Evolutionary conservation across 257 asterid genomes (phyloP).

Genomic region (Solanum clarkiae): DNA sequence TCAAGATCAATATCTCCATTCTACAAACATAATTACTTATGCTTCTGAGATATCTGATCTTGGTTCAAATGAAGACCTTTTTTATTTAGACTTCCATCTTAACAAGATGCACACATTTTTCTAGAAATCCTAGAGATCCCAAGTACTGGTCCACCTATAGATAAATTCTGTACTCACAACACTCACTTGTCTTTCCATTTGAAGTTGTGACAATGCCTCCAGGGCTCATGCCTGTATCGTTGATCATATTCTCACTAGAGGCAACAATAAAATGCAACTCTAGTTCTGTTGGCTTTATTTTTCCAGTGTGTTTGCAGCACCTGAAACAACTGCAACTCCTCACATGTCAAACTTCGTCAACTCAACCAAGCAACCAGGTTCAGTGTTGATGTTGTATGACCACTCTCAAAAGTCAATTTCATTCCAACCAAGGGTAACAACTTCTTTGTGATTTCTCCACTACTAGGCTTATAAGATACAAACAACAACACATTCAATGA

Average conservation of each 20-base stretch:
- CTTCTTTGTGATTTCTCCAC: neutral
- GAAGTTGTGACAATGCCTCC: neutral
- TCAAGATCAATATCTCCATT: neutral
- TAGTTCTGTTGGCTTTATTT: neutral
- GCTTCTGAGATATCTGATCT: neutral
- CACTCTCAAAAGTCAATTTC: neutral
- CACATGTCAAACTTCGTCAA: neutral
- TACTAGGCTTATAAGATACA: neutral
- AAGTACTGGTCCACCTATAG: neutral
- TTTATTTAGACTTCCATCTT: neutral
- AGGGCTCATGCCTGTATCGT: neutral
- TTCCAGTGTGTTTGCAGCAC: neutral
- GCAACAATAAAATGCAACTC: neutral
- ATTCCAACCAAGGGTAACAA: neutral
- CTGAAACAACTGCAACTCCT: neutral
- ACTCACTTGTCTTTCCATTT: neutral
- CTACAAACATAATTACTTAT: neutral
- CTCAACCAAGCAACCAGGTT: neutral
- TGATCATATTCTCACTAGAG: neutral
- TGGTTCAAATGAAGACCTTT: neutral
- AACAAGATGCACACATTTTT: neutral
- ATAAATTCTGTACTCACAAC: neutral
- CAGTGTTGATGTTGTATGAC: neutral
- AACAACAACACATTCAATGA: neutral
- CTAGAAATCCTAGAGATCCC: neutral